These are phyloP conservation scores for Leishmania aethiopica DNA, from an alignment of 208 protist species.

Conservation along the genomic window DNA sequence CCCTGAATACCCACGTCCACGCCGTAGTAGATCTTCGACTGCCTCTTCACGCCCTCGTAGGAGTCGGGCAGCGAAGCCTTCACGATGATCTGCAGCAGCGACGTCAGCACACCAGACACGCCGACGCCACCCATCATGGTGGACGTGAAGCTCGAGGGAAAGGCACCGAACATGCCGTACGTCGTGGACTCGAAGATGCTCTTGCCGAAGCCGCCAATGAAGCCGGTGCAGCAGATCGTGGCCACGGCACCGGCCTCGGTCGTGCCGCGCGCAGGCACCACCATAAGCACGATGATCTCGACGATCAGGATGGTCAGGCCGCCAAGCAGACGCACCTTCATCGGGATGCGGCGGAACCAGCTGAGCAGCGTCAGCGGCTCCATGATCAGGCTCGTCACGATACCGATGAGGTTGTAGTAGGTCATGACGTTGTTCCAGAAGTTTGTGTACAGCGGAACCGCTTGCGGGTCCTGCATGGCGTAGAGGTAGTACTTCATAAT, in stretches of 20 bases:
- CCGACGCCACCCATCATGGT: conserved; percentile 67
- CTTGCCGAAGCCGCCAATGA: conserved; percentile 54
- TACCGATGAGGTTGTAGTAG: conserved; percentile 63
- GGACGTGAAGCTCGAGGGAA: conserved; percentile 61
- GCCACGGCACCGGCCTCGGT: conserved; percentile 43
- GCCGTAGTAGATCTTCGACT: conserved; percentile 63
- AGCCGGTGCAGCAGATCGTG: conserved; percentile 38
- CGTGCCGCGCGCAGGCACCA: conserved; percentile 49
- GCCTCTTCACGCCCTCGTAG: conserved; percentile 40
- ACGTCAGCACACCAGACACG: conserved; percentile 46
- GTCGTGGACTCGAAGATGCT: conserved; percentile 73
- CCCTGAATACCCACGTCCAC: conserved; percentile 44
- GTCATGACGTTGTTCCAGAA: conserved; percentile 74
- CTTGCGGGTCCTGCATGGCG: conserved; percentile 38
- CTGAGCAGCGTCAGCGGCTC: conserved; percentile 58
- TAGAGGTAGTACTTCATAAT: conserved; percentile 69
- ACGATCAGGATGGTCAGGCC: conserved; percentile 46
- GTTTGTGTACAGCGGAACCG: conserved; percentile 30
- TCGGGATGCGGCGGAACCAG: conserved; percentile 43
- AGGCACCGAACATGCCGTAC: conserved; percentile 72
- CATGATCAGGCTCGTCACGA: conserved; percentile 47
- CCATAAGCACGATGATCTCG: conserved; percentile 56
- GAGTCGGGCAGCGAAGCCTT: conserved; percentile 43
- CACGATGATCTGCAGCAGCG: conserved; percentile 60
- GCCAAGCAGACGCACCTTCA: conserved; percentile 44